Conservation (phyloP, 139 green algal species). For the Micractinium conductrix region DNA sequence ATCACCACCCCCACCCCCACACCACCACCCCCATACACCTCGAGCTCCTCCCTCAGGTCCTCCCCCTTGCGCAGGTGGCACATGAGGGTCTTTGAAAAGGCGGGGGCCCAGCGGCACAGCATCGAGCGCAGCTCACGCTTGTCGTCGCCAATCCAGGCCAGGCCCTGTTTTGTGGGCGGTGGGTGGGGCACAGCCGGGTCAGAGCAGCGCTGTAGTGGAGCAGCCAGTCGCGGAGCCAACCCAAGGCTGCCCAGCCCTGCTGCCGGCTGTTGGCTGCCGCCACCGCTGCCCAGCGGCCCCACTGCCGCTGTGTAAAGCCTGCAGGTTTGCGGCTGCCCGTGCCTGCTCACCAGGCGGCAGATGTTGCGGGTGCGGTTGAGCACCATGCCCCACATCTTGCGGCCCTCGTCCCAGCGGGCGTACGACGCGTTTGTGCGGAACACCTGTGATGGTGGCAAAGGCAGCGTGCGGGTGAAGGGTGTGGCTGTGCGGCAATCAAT, state of each 20-base stretch:
- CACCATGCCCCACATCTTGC: constrained; percentile 36
- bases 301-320: no score
- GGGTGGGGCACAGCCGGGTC: background rate
- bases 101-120: constrained; percentile 36
- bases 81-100: constrained; percentile 28
- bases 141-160: background rate
- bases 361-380: constrained; percentile 36
- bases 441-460: background rate
- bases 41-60: constrained; percentile 14
- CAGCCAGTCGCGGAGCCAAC: no score
- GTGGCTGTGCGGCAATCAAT: background rate
- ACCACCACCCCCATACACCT: background rate
- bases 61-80: constrained; percentile 41
- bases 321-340: background rate
- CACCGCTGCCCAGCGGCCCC: background rate
- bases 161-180: background rate
- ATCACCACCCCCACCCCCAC: no score
- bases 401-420: constrained; percentile 32
- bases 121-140: background rate
- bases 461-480: background rate
- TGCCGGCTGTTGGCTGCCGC: no score
- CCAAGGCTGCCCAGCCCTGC: no score
- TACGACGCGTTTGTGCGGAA: constrained; percentile 47
- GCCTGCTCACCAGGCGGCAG: background rate
- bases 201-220: background rate